A percentile compares a stretch with the other conserved stretches of the same genome.
phyloP scores from a whole-genome alignment of 1,284 basidiomycete genomes.

The Heterobasidion irregulare region DNA sequence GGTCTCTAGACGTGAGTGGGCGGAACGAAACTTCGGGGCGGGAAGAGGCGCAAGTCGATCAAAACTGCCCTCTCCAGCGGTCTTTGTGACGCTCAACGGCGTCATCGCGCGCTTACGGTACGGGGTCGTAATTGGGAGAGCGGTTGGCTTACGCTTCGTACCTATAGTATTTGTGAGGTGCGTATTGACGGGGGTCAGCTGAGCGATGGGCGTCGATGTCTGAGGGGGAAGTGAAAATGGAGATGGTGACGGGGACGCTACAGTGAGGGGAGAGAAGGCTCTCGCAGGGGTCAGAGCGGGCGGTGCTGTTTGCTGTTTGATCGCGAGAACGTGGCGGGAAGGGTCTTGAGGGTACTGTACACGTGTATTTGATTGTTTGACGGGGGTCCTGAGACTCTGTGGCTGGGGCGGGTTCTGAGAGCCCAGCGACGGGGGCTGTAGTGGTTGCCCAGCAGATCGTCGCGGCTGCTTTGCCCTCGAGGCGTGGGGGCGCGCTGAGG shows the following conservation, averaged over 20 bases:
- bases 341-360: background rate
- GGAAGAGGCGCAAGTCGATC: conserved; percentile 59
- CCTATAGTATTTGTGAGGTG: conserved; percentile 24
- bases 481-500: background rate
- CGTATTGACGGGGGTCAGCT: conserved; percentile 5
- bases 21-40: conserved; percentile 51
- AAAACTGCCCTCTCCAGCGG: conserved; percentile 24
- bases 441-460: conserved; percentile 1
- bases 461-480: background rate
- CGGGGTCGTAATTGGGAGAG: conserved; percentile 39
- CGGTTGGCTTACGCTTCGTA: conserved; percentile 61
- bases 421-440: conserved; percentile 3
- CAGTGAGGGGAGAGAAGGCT: conserved; percentile 17
- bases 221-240: background rate
- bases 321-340: conserved; percentile 4
- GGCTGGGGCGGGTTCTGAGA: conserved; percentile 15
- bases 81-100: conserved; percentile 23
- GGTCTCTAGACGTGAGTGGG: conserved; percentile 53
- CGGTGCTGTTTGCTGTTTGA: conserved; percentile 34
- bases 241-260: background rate
- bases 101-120: conserved; percentile 22
- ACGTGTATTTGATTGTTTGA: background rate
- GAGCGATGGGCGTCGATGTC: conserved; percentile 19
- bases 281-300: conserved; percentile 19
- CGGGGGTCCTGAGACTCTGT: conserved; percentile 34